Conservation (phyloP, 208 protist species). For the Crithidia expoeki region DNA sequence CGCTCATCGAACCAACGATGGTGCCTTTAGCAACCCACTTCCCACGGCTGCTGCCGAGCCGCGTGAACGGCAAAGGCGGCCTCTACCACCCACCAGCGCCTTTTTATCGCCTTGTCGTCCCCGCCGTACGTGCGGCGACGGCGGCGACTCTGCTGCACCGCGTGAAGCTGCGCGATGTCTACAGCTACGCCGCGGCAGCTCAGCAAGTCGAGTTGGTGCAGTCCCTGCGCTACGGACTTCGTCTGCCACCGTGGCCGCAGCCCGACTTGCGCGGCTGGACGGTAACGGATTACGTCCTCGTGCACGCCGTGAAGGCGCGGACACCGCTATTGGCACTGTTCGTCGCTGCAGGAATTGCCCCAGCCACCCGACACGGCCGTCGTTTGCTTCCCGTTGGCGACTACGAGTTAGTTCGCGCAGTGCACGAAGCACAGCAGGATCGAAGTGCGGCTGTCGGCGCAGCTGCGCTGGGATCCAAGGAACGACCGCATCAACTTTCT, state of each 20-base stretch:
- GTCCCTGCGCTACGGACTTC: conserved; percentile 45
- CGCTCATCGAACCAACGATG: conserved; percentile 51
- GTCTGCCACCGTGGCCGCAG: conserved; percentile 61
- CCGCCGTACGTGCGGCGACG: conserved; percentile 26
- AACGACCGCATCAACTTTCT: neutral
- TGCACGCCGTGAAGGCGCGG: conserved; percentile 17
- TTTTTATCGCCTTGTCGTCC: conserved; percentile 56
- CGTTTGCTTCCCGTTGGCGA: conserved; percentile 19
- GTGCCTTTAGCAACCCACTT: conserved; percentile 34
- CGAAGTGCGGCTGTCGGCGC: conserved; percentile 6
- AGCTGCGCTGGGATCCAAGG: neutral
- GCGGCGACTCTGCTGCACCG: conserved; percentile 52
- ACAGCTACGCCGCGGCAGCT: conserved; percentile 72
- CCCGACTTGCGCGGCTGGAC: conserved; percentile 67
- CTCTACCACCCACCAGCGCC: conserved; percentile 47
- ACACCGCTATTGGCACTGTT: conserved; percentile 41
- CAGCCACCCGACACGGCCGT: conserved; percentile 41
- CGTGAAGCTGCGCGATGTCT: conserved; percentile 62
- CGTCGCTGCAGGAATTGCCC: conserved; percentile 45
- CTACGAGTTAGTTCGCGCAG: conserved; percentile 29
- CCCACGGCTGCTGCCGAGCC: conserved; percentile 38
- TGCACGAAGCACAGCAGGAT: conserved; percentile 30
- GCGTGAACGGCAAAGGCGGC: conserved; percentile 34
- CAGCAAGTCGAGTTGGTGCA: conserved; percentile 45
- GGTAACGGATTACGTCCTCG: conserved; percentile 69